These are phyloP conservation scores for Penstemon barbatus DNA, from an alignment of 257 asterid genomes.

Conservation along the genomic window DNA sequence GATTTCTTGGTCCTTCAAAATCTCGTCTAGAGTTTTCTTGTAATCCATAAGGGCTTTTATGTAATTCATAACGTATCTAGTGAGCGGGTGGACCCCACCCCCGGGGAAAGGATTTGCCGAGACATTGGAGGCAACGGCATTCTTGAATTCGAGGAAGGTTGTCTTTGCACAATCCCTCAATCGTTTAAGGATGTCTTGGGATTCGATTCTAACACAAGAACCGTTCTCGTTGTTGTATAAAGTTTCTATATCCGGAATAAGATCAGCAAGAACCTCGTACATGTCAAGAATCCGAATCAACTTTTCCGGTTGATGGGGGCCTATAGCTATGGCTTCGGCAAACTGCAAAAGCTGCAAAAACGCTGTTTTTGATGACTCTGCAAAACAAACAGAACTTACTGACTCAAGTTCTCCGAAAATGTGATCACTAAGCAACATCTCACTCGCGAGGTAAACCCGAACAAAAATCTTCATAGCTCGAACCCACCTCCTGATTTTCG, in stretches of 20 bases:
- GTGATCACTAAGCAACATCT: constrained; percentile 73
- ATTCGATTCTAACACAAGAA: constrained; percentile 50
- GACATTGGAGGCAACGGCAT: constrained; percentile 60
- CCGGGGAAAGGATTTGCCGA: constrained; percentile 67
- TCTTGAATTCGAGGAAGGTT: constrained; percentile 78
- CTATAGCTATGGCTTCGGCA: constrained; percentile 78
- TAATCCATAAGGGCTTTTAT: constrained; percentile 65
- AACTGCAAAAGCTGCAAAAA: constrained; percentile 72
- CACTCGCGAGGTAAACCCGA: constrained; percentile 77
- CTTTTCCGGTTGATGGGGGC: constrained; percentile 85
- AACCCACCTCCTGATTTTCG: constrained; percentile 84
- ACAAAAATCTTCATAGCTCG: constrained; percentile 86
- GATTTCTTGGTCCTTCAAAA: constrained; percentile 55
- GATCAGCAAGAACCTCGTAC: constrained; percentile 81
- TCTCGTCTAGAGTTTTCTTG: constrained; percentile 56
- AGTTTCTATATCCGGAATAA: constrained; percentile 54
- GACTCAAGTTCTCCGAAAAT: constrained; percentile 71
- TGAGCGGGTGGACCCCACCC: constrained; percentile 83
- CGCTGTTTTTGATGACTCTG: constrained; percentile 71
- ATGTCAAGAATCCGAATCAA: constrained; percentile 78
- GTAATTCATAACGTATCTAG: constrained; percentile 88
- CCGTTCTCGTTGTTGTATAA: constrained; percentile 57
- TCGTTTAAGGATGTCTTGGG: constrained; percentile 54
- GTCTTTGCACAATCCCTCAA: constrained; percentile 73
- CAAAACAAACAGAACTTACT: constrained; percentile 50